phyloP scores from a whole-genome alignment of 176 grass and related monocot genomes.

The Triticum monococcum region DNA sequence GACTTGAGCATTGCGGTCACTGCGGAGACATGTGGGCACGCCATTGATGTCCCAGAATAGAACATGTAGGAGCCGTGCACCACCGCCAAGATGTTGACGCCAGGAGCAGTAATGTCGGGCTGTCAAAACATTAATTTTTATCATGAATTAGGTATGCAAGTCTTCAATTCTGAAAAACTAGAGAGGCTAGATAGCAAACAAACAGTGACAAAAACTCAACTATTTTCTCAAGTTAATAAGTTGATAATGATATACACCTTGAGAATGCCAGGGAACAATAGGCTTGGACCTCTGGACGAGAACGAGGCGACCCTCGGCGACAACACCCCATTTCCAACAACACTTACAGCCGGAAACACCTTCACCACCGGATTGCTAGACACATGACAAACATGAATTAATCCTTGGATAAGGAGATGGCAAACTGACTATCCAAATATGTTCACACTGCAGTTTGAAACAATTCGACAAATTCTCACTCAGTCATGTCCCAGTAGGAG shows the following conservation, averaged over 20 bases:
- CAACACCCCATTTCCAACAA: not conserved
- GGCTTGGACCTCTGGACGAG: not conserved
- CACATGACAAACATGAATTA: not conserved
- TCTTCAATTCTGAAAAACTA: not conserved
- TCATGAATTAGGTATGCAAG: not conserved
- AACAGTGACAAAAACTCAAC: not conserved
- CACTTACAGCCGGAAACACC: not conserved
- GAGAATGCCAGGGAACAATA: not conserved
- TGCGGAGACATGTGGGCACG: not conserved
- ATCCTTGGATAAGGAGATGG: not conserved
- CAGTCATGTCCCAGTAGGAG: not conserved
- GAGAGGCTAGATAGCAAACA: not conserved
- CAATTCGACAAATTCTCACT: not conserved
- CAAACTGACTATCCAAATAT: not conserved
- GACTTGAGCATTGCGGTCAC: too few relatives aligned
- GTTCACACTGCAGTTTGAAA: not conserved
- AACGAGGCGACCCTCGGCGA: not conserved
- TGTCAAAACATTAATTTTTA: not conserved
- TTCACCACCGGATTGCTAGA: not conserved
- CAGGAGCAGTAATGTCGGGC: constrained; percentile 27
- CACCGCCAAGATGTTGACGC: not conserved
- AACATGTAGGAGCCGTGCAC: not conserved
- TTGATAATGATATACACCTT: not conserved
- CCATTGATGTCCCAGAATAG: not conserved
- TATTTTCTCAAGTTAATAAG: not conserved